Base-by-base conservation (phyloP, 1,139 yeast species). In the Suhomyces bokatorum region DNA sequence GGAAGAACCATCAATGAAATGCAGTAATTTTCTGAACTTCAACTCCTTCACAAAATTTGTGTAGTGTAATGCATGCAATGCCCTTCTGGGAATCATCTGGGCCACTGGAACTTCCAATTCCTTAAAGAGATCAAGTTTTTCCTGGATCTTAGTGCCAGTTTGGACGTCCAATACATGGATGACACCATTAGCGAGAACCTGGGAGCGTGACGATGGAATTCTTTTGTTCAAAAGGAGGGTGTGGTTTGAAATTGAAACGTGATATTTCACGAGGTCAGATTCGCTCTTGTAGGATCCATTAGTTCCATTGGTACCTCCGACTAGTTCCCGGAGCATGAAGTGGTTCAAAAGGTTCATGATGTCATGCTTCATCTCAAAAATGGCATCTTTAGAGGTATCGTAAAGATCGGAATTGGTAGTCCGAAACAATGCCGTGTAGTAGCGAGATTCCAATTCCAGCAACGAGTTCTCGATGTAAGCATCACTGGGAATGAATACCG, bases 1-100 rank as follows among this genome's bases (percentile, higher is more conserved):
- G 0, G 67, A 56, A 0, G 69, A 52, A 4, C 86, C 83, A 47
- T 83, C 84, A 15, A 91, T 75, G 41, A 87, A 66, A 34, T 73
- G 51, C 3, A 70, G 66, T 20, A 89, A 65, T n/a, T 78, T 73
- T 48, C 93, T 76, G 50, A 87, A 80, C 40, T 79, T 69, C 17
- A 89, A 57, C 57, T 89, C 97, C 17, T 78, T 75, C 3, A 87
- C 95, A 60, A 88, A 83, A 27, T 73, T 73, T 2, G 84, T 73
- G 40, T 81, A 83, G 47, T 81, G 83, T 46, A 90, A 64, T 0
- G 96, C 97, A 54, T 78, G 75, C 8, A 91, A 67, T 42, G 87
- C 81, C 58, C 85, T 89, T 51, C 85, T 75, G 0, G 91, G 86
- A n/a, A 82, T 81, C 65, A 87, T 80, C 0, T 66, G 63, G 7